These are phyloP conservation scores for Beauveria sp. DNA, from an alignment of 2,329 filamentous ascomycete species.

Conservation along the genomic window DNA sequence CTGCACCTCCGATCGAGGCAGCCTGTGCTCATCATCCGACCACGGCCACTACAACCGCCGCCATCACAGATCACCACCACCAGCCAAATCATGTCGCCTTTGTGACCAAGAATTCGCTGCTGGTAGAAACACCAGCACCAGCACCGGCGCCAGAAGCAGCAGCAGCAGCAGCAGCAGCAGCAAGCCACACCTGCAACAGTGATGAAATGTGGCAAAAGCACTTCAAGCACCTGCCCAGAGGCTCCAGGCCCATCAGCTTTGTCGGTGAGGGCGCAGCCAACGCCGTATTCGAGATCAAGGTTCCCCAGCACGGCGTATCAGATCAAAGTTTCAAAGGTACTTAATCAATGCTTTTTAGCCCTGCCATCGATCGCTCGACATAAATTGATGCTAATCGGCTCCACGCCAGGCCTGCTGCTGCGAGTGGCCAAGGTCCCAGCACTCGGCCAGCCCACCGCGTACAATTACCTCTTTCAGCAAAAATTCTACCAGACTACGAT, in stretches of 20 bases:
- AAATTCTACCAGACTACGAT: slow-evolving; percentile 28
- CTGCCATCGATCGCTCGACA: not conserved
- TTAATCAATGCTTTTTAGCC: not conserved
- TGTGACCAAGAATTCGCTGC: not conserved
- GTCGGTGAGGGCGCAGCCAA: slow-evolving; percentile 70
- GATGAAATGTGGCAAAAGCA: slow-evolving; percentile 8
- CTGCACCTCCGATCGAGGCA: slow-evolving; percentile 8
- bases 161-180: not conserved
- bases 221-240: slow-evolving; percentile 26
- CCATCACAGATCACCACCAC: not conserved
- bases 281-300: slow-evolving; percentile 57
- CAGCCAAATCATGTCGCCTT: slow-evolving; percentile 15
- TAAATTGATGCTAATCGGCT: slow-evolving; percentile 6
- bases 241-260: slow-evolving; percentile 30
- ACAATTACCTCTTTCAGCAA: slow-evolving; percentile 31
- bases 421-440: slow-evolving; percentile 31
- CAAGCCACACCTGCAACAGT: not conserved
- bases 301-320: slow-evolving; percentile 26
- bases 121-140: not conserved
- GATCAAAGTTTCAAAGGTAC: slow-evolving; percentile 27
- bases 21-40: not conserved
- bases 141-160: too few relatives aligned
- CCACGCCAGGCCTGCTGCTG: slow-evolving; percentile 25
- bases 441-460: slow-evolving; percentile 23
- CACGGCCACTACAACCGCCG: not conserved